These are phyloP conservation scores for Monosporascus sp. DNA, from an alignment of 2,329 filamentous ascomycete species.

Conservation along the genomic window DNA sequence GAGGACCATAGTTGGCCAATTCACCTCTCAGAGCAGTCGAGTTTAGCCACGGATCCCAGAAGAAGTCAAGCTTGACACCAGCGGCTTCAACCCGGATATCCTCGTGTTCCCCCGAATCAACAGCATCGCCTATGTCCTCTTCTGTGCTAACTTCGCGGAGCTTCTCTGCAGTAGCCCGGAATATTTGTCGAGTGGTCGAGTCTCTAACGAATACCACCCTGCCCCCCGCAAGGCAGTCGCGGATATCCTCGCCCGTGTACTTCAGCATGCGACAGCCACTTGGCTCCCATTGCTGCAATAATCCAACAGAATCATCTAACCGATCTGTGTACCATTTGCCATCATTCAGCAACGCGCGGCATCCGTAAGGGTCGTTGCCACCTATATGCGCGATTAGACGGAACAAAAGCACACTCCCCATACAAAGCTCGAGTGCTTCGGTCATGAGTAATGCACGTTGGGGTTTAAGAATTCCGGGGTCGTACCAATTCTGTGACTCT, in stretches of 20 bases:
- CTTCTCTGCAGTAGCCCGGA: constrained; percentile 50
- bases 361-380: constrained; percentile 18
- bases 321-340: constrained; percentile 18
- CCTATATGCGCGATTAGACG: constrained; percentile 14
- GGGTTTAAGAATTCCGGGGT: not conserved
- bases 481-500: not conserved
- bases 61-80: constrained; percentile 47
- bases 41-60: constrained; percentile 62
- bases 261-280: constrained; percentile 54
- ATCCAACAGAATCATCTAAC: not conserved
- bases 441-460: not conserved
- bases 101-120: constrained; percentile 33
- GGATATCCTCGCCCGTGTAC: constrained; percentile 48
- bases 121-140: constrained; percentile 28
- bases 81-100: constrained; percentile 40
- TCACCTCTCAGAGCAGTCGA: constrained; percentile 37
- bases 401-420: not conserved
- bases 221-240: constrained; percentile 45
- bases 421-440: not conserved
- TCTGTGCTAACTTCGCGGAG: constrained; percentile 37
- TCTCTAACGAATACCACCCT: constrained; percentile 58
- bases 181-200: constrained; percentile 54
- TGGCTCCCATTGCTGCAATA: constrained; percentile 52
- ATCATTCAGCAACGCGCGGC: constrained; percentile 21
- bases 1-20: constrained; percentile 31